These are phyloP conservation scores for Boletus pseudopeckii DNA, from an alignment of 768 basidiomycete species.

Conservation along the genomic window DNA sequence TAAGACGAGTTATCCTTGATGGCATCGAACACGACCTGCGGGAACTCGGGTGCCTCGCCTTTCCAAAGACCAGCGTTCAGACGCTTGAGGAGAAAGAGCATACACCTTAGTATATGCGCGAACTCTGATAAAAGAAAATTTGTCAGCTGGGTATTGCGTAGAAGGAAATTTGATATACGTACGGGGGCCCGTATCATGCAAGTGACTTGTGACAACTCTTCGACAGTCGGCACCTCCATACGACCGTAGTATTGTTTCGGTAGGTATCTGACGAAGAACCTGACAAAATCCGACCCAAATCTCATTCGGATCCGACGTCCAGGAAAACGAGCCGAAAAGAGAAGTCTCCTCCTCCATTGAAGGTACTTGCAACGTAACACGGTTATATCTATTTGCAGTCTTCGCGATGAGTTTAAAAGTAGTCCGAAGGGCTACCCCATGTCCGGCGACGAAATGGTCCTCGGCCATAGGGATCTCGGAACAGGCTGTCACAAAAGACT, in stretches of 20 bases:
- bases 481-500: constrained; percentile 39
- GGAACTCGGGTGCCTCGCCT: constrained; percentile 66
- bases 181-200: constrained; percentile 60
- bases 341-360: constrained; percentile 5
- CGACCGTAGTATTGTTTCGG: constrained; percentile 35
- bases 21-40: constrained; percentile 75
- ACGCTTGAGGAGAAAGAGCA: constrained; percentile 58
- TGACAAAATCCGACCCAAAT: constrained; percentile 51
- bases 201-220: constrained; percentile 56
- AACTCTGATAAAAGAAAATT: constrained; percentile 47
- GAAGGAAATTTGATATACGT: constrained; percentile 32
- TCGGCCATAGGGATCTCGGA: constrained; percentile 43
- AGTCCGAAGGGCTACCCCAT: constrained; percentile 43
- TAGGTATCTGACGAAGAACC: constrained; percentile 54
- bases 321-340: constrained; percentile 17
- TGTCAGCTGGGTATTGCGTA: background rate
- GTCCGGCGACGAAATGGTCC: constrained; percentile 46
- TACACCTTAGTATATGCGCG: constrained; percentile 51
- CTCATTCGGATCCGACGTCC: constrained; percentile 38
- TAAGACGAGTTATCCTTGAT: constrained; percentile 75
- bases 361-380: background rate
- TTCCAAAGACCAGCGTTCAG: constrained; percentile 61
- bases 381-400: constrained; percentile 1
- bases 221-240: constrained; percentile 43
- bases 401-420: constrained; percentile 31